Conservation (phyloP, 2,329 filamentous ascomycete genomes). For the Lecanoromycetidae sp. region DNA sequence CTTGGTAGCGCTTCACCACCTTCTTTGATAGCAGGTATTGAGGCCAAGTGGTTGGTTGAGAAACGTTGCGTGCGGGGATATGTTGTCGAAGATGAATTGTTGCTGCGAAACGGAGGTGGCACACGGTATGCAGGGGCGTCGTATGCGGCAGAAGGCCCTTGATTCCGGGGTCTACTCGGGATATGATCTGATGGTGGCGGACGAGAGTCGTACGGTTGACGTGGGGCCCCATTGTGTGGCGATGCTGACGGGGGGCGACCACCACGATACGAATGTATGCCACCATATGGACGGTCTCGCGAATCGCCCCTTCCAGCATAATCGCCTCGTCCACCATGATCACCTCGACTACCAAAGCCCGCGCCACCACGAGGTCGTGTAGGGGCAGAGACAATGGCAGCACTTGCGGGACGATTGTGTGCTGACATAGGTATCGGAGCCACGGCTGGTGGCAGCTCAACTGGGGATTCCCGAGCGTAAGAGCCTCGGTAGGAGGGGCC, state of each 20-base stretch:
- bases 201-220: conserved; percentile 16
- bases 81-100: conserved; percentile 26
- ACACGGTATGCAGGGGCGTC: conserved; percentile 24
- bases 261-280: conserved; percentile 24
- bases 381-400: conserved; percentile 35
- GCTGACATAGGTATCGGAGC: conserved; percentile 26
- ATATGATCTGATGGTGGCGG: conserved; percentile 23
- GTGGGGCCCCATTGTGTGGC: conserved; percentile 5
- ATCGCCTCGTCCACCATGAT: conserved; percentile 27
- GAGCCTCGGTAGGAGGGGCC: conserved; percentile 19
- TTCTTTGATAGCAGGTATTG: conserved; percentile 25
- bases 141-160: conserved; percentile 14
- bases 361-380: conserved; percentile 34
- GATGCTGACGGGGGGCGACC: conserved; percentile 20
- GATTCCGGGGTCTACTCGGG: conserved; percentile 27
- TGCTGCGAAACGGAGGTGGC: conserved; percentile 26
- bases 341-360: conserved; percentile 14
- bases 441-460: conserved; percentile 27
- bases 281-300: conserved; percentile 23
- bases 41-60: conserved; percentile 26
- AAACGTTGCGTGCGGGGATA: conserved; percentile 31
- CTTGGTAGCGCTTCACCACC: conserved; percentile 32
- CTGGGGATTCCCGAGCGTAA: conserved; percentile 21
- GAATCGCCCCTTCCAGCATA: conserved; percentile 20
- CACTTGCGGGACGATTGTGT: conserved; percentile 28